A percentile compares a stretch with the other conserved stretches of the same genome.
phyloP scores from a whole-genome alignment of 129 eudicot genomes.

The Escallonia rubra region DNA sequence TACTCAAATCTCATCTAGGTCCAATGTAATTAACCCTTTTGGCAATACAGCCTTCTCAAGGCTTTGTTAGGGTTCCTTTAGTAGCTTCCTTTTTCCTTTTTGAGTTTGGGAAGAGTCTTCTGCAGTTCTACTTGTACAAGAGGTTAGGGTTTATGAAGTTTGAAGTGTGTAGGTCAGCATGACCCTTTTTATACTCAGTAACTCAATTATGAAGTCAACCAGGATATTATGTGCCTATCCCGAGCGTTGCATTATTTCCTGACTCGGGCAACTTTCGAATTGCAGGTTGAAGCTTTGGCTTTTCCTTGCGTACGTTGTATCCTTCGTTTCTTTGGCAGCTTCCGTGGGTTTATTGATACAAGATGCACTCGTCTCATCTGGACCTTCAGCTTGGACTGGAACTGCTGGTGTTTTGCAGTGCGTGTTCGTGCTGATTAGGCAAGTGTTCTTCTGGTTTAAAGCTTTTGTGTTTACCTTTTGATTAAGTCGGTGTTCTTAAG shows the following conservation, averaged over 20 bases:
- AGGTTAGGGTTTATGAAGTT: too few relatives aligned
- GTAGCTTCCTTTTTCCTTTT: background rate
- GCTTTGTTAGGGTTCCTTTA: too few relatives aligned
- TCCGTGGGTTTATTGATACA: slow-evolving; percentile 90
- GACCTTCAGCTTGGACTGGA: slow-evolving; percentile 97
- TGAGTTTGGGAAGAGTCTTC: too few relatives aligned
- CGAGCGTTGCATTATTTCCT: background rate
- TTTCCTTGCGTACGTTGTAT: slow-evolving; percentile 86
- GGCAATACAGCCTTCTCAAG: too few relatives aligned
- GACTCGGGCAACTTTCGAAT: slow-evolving; percentile 7
- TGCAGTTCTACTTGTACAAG: too few relatives aligned
- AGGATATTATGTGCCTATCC: background rate
- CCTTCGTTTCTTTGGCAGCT: slow-evolving; percentile 95
- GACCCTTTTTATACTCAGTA: too few relatives aligned
- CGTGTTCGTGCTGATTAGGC: slow-evolving; percentile 89
- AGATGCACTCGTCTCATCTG: slow-evolving; percentile 73
- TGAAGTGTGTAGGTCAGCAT: too few relatives aligned
- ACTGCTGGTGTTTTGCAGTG: slow-evolving; percentile 95
- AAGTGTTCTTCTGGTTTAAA: background rate
- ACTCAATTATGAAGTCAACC: too few relatives aligned
- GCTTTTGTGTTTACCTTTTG: background rate
- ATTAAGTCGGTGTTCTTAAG: too few relatives aligned
- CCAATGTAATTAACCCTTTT: too few relatives aligned
- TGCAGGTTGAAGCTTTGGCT: slow-evolving; percentile 98
- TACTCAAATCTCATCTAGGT: too few relatives aligned